Base-by-base conservation (phyloP, 768 basidiomycete species). In the Pleurotus giganteus region DNA sequence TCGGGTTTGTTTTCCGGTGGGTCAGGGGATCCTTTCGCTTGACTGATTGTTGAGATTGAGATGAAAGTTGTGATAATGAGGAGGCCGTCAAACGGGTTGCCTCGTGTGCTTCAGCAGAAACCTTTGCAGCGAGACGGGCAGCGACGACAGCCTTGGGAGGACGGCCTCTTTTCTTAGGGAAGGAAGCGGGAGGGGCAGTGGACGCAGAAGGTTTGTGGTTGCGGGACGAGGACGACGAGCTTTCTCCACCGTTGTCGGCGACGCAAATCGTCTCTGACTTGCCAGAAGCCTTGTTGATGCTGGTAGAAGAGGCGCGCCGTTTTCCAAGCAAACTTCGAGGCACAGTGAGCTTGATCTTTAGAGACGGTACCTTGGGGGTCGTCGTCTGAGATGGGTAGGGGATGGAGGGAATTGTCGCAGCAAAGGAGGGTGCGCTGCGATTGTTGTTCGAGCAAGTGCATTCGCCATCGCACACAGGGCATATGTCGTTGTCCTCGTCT, bases 391-490 rank as follows among this genome's bases (percentile, higher is more conserved):
- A 66, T 43, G 73, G 68, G 58, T 56, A 61, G 53, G 68, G 66
- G 53, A 73, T 71, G 65, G 69, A 63, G 65, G 69, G 69, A 50
- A 73, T 62, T 63, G 74, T 68, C 63, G 66, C 56, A 55, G 70
- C 68, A 66, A 71, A 70, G 54, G 66, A 70, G 60, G 68, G 69
- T 70, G 67, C 69, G 64, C 66, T 65, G 56, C 71, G 67, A 57
- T 60, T 61, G 70, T 74, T 75, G 66, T 78, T 83, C 69, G 72
- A 69, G 78, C 90, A 92, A 27, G 88, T 91, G 76, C 90, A 93
- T 66, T 89, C 85, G 65, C 88, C 86, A 77, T 92, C 91, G 88
- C 90, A 93, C 60, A 92, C 89, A 6, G 89, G 90, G 70, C 90
- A 93, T 54, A 92, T 90, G 68, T 91, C 86, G 82, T 83, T 82